Percentiles rank a stretch among this genome's conserved stretches.
Conservation (phyloP, 73 alveolate genomes). For the Uronychia setigera region DNA sequence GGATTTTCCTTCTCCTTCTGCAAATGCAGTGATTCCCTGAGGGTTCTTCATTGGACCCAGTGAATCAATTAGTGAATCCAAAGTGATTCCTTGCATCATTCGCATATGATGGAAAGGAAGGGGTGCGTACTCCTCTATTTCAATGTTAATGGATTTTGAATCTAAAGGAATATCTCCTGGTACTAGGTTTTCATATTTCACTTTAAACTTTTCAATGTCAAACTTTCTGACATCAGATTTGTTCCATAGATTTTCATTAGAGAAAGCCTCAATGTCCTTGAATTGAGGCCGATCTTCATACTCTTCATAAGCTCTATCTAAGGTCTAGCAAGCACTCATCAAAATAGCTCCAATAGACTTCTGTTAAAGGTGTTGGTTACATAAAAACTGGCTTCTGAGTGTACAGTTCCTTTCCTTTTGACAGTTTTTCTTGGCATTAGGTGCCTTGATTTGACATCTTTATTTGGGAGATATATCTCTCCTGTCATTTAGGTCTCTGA, state of each 20-base stretch:
- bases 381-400: neutral
- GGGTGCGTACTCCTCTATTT: slow-evolving; percentile 11
- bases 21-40: slow-evolving; percentile 32
- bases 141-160: neutral
- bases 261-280: neutral
- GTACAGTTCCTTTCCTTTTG: neutral
- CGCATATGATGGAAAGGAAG: slow-evolving; percentile 11
- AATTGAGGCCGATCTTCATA: neutral
- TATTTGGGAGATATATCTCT: neutral
- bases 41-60: slow-evolving; percentile 55
- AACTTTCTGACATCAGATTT: neutral
- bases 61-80: slow-evolving; percentile 22
- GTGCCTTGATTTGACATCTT: neutral
- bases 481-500: neutral
- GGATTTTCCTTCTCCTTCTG: slow-evolving; percentile 57
- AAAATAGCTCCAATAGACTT: neutral
- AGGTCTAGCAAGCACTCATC: neutral
- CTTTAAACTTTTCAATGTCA: neutral
- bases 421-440: too few species aligned
- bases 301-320: neutral
- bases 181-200: neutral
- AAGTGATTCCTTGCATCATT: neutral
- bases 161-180: neutral
- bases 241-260: neutral
- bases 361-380: neutral